Percentiles rank a stretch among this genome's conserved stretches.
Conservation (phyloP, 108 stramenopile species). For the Seminavis robusta region DNA sequence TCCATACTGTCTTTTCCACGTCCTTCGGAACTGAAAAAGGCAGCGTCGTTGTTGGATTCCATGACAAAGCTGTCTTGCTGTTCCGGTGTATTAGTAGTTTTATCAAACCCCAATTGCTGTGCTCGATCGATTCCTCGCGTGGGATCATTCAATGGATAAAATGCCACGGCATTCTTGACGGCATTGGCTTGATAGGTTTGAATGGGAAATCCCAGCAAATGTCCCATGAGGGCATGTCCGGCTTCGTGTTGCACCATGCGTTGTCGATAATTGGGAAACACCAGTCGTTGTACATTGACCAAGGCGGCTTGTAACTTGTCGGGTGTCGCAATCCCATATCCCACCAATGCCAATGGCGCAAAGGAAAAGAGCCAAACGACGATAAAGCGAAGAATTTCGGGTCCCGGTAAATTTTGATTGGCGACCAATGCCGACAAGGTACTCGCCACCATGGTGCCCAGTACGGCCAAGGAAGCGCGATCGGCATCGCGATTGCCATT, state of each 20-base stretch:
- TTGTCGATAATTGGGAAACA: slow-evolving; percentile 76
- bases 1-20: slow-evolving; percentile 36
- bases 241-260: slow-evolving; percentile 87
- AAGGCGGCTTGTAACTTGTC: slow-evolving; percentile 56
- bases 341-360: slow-evolving; percentile 70
- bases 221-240: slow-evolving; percentile 78
- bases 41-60: slow-evolving; percentile 17
- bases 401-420: slow-evolving; percentile 61
- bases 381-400: slow-evolving; percentile 76
- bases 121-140: slow-evolving; percentile 55
- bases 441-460: slow-evolving; percentile 55
- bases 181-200: slow-evolving; percentile 64
- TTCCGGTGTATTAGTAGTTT: background rate
- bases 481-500: slow-evolving; percentile 83
- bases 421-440: slow-evolving; percentile 55
- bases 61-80: background rate
- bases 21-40: slow-evolving; percentile 71
- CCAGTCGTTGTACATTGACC: slow-evolving; percentile 58
- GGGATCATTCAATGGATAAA: slow-evolving; percentile 74
- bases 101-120: slow-evolving; percentile 64
- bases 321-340: slow-evolving; percentile 76
- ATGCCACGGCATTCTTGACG: slow-evolving; percentile 85
- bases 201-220: slow-evolving; percentile 74
- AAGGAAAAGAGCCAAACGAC: slow-evolving; percentile 76
- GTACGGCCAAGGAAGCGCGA: slow-evolving; percentile 59